Conservation (phyloP, 2,329 filamentous ascomycete species). For the Penicillium sp. region DNA sequence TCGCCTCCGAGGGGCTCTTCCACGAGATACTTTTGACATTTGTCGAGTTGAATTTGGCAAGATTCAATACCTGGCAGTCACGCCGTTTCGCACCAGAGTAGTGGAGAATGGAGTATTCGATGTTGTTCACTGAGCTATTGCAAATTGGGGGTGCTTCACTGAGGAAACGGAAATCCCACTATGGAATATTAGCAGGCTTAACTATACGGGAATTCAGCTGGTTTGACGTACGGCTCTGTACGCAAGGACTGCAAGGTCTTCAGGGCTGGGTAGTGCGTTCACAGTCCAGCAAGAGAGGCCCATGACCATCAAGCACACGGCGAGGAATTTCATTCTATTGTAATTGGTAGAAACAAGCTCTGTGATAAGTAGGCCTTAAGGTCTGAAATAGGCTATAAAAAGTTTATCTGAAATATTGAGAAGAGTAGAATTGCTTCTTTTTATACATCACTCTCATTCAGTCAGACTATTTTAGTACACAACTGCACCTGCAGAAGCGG, state of each 20-base stretch:
- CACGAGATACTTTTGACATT: constrained; percentile 25
- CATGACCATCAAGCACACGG: background rate
- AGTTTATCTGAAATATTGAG: too few relatives aligned
- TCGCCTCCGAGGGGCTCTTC: constrained; percentile 20
- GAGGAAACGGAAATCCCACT: constrained; percentile 34
- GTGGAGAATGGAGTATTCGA: constrained; percentile 21
- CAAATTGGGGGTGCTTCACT: constrained; percentile 29
- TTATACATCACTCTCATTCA: background rate
- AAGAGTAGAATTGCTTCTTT: background rate
- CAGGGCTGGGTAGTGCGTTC: constrained; percentile 3
- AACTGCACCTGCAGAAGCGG: background rate
- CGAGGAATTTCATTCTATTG: constrained; percentile 3
- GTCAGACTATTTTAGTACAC: constrained; percentile 3
- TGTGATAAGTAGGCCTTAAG: background rate
- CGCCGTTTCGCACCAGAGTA: constrained; percentile 9
- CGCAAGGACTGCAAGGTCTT: constrained; percentile 9
- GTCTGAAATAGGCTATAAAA: background rate
- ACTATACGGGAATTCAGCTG: too few relatives aligned
- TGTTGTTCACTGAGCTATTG: constrained; percentile 17
- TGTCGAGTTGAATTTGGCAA: constrained; percentile 6
- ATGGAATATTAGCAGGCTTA: background rate
- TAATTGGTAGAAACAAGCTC: background rate
- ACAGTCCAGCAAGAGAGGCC: background rate
- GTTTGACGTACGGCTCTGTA: constrained; percentile 19
- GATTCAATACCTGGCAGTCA: constrained; percentile 12